A percentile compares a stretch with the other conserved stretches of the same genome.
These are phyloP conservation scores for Rhododendron simsii DNA, from an alignment of 148 eudicot species.

Conservation along the genomic window DNA sequence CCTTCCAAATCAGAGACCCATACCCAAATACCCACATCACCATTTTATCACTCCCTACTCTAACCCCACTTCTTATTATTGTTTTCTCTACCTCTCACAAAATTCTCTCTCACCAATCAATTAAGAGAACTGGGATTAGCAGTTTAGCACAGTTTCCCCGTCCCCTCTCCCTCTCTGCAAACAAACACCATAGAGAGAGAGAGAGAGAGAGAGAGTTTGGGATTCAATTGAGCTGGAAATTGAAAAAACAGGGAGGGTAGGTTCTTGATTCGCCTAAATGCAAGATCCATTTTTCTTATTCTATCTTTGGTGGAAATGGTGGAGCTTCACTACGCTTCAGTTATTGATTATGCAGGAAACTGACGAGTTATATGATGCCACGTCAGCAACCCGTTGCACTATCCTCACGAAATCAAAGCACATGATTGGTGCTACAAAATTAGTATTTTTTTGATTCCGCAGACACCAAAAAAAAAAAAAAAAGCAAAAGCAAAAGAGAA, in stretches of 20 bases:
- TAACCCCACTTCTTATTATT: neutral
- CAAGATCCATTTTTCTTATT: neutral
- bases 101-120: neutral
- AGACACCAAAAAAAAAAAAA: too few species aligned
- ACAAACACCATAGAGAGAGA: neutral
- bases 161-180: neutral
- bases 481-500: neutral
- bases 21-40: slow-evolving; percentile 95
- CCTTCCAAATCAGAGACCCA: slow-evolving; percentile 94
- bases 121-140: neutral
- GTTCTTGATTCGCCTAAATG: neutral
- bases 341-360: neutral
- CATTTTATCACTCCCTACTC: slow-evolving; percentile 25
- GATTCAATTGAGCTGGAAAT: neutral
- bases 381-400: neutral
- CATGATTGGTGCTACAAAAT: too few species aligned
- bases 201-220: neutral
- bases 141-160: neutral
- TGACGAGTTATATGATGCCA: neutral
- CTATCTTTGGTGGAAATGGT: neutral
- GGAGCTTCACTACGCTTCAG: too few species aligned
- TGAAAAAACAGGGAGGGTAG: neutral
- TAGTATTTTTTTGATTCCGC: too few species aligned
- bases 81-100: neutral
- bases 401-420: too few species aligned